Evolutionary conservation across 169 alveolate genomes (phyloP), one percentile per base, ranked within the genome.

Genomic region (Eimeria mitis): DNA sequence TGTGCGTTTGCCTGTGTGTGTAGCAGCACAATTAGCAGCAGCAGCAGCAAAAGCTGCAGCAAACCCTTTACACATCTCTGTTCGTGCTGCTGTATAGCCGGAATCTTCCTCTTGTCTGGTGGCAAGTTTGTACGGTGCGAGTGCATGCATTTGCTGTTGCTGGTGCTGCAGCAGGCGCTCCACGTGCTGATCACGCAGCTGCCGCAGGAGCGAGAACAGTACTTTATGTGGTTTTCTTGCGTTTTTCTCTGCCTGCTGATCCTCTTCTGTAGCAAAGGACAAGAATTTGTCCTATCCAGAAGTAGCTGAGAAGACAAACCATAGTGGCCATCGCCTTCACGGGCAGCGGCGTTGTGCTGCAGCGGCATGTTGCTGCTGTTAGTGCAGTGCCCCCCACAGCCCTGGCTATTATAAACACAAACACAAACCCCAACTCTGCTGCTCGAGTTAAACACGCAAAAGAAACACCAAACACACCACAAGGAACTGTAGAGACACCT

Each of bases 301-400:
- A 91, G 65, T 61, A 56, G 65, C 96, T 81, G 49, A 91, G 42
- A 21, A 91, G 47, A 70, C 89, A 87, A 11, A 91, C 89, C 59
- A 47, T 21, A 23, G 56, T 11, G 23, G 88, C 87, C 37, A 85
- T 47, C 1, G 34, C 34, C 44, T 87, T 85, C 16, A 91, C 92
- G 13, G 85, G 92, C 21, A 63, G 37, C 16, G 96, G 96, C 63
- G 96, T 91, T 47, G 61, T 13, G 21, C 49, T 31, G 63, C 87
- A 63, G 31, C 76, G n/a, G 31, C 71, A 76, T 40, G 85, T 40
- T 0, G 88, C 87, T 21, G 49, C 73, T 7, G 89, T 87, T 2
- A 91, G 44, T 3, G 91, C 84, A 40, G 96, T 89, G 8, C 88
- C 91, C 28, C 75, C 92, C 7, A 91, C 52, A 49, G 81, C 91